A percentile compares a stretch with the other conserved stretches of the same genome.
Evolutionary conservation across 2,329 filamentous ascomycete species (phyloP).

Genomic region (Microdochium paspali): DNA sequence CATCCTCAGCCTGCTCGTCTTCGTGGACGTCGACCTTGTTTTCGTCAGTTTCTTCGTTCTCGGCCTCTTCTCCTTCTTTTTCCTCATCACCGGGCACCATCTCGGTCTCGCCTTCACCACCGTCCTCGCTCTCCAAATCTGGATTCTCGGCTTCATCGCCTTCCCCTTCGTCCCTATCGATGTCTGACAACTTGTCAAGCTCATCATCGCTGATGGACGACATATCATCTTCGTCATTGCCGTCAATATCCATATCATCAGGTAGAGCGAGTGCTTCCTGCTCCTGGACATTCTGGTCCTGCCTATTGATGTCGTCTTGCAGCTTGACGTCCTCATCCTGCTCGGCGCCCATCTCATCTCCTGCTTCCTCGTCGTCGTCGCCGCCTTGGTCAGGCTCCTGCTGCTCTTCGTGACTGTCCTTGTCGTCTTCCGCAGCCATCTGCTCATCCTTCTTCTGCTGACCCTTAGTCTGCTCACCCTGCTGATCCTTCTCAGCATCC

Average conservation of each 20-base stretch:
- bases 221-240: slow-evolving; percentile 47
- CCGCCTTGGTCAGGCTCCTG: slow-evolving; percentile 25
- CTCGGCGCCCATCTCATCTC: slow-evolving; percentile 33
- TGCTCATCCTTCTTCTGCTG: slow-evolving; percentile 57
- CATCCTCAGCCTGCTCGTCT: slow-evolving; percentile 20
- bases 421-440: slow-evolving; percentile 36
- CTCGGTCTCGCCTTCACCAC: slow-evolving; percentile 37
- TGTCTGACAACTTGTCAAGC: slow-evolving; percentile 47
- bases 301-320: slow-evolving; percentile 47
- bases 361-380: slow-evolving; percentile 31
- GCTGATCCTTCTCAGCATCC: slow-evolving; percentile 73
- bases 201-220: slow-evolving; percentile 43
- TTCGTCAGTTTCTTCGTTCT: slow-evolving; percentile 32
- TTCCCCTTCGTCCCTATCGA: slow-evolving; percentile 33
- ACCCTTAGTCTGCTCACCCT: slow-evolving; percentile 63
- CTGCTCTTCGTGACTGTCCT: slow-evolving; percentile 51
- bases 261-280: slow-evolving; percentile 76
- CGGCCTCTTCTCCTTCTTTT: slow-evolving; percentile 44
- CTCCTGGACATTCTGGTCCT: slow-evolving; percentile 71
- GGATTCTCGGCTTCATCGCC: slow-evolving; percentile 22
- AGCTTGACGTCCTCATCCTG: slow-evolving; percentile 48
- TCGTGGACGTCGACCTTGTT: slow-evolving; percentile 18
- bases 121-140: slow-evolving; percentile 28
- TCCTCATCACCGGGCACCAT: slow-evolving; percentile 32
- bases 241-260: slow-evolving; percentile 79